These are phyloP conservation scores for Coemansia sp. DNA, from an alignment of 192 early-diverging fungal genomes.

Conservation along the genomic window DNA sequence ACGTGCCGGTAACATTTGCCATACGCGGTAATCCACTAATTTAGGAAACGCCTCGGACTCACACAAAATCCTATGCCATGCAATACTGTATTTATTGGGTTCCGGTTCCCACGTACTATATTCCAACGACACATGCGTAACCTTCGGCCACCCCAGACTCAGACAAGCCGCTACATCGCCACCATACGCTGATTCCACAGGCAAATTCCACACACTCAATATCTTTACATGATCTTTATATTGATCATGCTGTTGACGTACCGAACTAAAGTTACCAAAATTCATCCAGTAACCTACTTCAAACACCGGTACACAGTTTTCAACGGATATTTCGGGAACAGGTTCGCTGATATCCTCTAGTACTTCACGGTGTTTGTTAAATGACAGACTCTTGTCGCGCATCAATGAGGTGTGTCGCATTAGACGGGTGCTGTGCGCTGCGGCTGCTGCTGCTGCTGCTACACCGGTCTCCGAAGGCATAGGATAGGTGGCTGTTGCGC, in stretches of 20 bases:
- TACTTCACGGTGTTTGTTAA: conserved; percentile 15
- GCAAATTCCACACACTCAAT: conserved; percentile 53
- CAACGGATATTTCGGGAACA: conserved; percentile 13
- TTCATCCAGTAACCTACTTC: conserved; percentile 57
- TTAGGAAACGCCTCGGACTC: conserved; percentile 34
- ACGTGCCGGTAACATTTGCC: conserved; percentile 53
- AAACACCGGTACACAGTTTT: conserved; percentile 51
- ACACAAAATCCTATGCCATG: conserved; percentile 49
- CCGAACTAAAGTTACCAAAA: conserved; percentile 48
- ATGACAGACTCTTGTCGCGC: conserved; percentile 40
- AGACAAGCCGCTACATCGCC: conserved; percentile 46
- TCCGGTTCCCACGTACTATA: conserved; percentile 56
- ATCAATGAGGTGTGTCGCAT: conserved; percentile 41
- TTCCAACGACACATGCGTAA: conserved; percentile 47
- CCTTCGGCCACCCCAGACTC: conserved; percentile 45
- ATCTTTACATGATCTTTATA: conserved; percentile 46
- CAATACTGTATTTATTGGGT: conserved; percentile 47
- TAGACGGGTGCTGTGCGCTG: conserved; percentile 4
- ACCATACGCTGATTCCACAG: conserved; percentile 49
- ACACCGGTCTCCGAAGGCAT: background rate
- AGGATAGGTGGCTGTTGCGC: background rate
- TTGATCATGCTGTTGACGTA: conserved; percentile 44
- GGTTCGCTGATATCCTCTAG: background rate
- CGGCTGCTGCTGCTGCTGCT: conserved; percentile 15
- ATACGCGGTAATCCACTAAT: conserved; percentile 49